phyloP scores from a whole-genome alignment of 192 early-diverging fungal species.

The Entomortierella parvispora region DNA sequence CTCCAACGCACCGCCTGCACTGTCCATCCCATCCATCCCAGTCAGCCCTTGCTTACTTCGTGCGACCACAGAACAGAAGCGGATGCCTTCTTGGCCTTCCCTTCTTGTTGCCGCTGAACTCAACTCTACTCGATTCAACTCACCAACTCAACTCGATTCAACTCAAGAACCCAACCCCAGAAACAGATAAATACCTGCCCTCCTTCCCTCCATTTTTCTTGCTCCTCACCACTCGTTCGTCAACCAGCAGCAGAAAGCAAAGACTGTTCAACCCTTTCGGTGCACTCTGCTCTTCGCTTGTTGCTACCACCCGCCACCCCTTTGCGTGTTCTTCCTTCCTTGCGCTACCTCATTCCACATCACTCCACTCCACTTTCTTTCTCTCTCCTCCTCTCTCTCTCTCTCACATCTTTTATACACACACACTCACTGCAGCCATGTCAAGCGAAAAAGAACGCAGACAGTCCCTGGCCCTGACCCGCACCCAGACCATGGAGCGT shows the following conservation, averaged over 20 bases:
- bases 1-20: too few relatives aligned
- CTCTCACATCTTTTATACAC: neutral
- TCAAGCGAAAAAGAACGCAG: conserved; percentile 33
- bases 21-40: too few relatives aligned
- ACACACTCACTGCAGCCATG: conserved; percentile 8
- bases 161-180: too few relatives aligned
- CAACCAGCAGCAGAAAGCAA: neutral
- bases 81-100: too few relatives aligned
- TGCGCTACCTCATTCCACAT: neutral
- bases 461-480: conserved; percentile 40
- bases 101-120: too few relatives aligned
- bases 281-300: neutral
- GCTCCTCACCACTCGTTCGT: conserved; percentile 13
- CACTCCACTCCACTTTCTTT: conserved; percentile 8
- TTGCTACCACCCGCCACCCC: neutral
- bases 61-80: too few relatives aligned
- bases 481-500: conserved; percentile 49
- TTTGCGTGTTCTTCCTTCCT: conserved; percentile 5
- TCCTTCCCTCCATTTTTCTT: conserved; percentile 14
- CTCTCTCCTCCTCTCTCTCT: neutral
- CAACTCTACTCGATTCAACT: too few relatives aligned
- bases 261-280: neutral
- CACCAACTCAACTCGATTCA: too few relatives aligned
- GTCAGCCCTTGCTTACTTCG: too few relatives aligned
- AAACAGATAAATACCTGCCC: conserved; percentile 12